Conservation (phyloP, 352 stramenopile species). For the Globisporangium splendens region DNA sequence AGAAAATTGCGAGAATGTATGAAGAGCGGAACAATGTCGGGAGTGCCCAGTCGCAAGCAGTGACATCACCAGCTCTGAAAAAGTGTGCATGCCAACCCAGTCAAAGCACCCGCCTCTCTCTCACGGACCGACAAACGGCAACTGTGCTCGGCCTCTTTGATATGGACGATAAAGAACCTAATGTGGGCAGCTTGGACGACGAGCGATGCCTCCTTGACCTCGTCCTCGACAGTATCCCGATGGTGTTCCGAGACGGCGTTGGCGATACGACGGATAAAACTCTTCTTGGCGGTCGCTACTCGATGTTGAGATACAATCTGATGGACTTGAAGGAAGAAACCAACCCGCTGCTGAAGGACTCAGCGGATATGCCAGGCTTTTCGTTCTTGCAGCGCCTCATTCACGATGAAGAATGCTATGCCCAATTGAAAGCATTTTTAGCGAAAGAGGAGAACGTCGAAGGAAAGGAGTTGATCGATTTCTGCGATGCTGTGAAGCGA, state of each 20-base stretch:
- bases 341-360: conserved; percentile 61
- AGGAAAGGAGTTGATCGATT: conserved; percentile 72
- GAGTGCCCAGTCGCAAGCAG: conserved; percentile 12
- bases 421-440: conserved; percentile 73
- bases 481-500: conserved; percentile 81
- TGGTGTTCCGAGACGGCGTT: conserved; percentile 83
- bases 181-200: conserved; percentile 75
- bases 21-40: conserved; percentile 67
- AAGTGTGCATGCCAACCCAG: conserved; percentile 12
- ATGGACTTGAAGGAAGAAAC: conserved; percentile 46
- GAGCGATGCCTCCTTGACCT: conserved; percentile 77
- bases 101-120: conserved; percentile 24
- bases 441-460: conserved; percentile 48
- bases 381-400: conserved; percentile 86
- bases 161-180: conserved; percentile 65
- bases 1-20: conserved; percentile 57
- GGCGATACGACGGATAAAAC: conserved; percentile 87
- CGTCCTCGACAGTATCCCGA: conserved; percentile 81
- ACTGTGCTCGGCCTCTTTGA: conserved; percentile 76
- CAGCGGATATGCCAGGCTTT: conserved; percentile 61
- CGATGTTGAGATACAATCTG: conserved; percentile 70
- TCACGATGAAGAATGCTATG: conserved; percentile 87
- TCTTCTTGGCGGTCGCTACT: conserved; percentile 71
- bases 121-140: conserved; percentile 21
- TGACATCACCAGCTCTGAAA: conserved; percentile 1